phyloP scores from a whole-genome alignment of 1,139 yeast genomes.

The Taphrina flavorubra region DNA sequence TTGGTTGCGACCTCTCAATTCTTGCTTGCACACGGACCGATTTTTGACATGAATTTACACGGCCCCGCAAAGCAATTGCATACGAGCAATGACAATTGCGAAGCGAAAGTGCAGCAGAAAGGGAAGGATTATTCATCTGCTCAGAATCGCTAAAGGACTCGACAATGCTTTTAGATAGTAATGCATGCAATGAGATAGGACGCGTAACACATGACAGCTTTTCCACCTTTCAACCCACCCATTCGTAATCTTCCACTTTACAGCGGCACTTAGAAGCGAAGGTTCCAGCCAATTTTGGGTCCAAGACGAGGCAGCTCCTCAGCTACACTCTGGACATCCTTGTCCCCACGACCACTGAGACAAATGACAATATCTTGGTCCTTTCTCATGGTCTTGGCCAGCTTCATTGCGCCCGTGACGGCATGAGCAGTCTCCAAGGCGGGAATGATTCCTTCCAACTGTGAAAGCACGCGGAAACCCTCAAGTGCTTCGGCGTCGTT shows the following conservation, averaged over 20 bases:
- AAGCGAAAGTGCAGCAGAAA: too few species aligned
- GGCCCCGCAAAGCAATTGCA: too few species aligned
- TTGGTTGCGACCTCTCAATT: too few species aligned
- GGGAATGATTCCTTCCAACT: conserved; percentile 96
- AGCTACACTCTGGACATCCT: conserved; percentile 97
- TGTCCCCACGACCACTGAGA: conserved; percentile 98
- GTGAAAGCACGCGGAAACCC: conserved; percentile 87
- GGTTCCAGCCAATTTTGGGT: conserved; percentile 91
- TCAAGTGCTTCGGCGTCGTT: conserved; percentile 90
- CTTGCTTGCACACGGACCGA: too few species aligned
- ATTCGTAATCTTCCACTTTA: too few species aligned
- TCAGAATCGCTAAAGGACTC: too few species aligned
- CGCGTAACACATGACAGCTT: not conserved
- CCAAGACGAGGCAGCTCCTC: conserved; percentile 89
- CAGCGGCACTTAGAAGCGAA: conserved; percentile 61
- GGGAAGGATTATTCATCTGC: too few species aligned
- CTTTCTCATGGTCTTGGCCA: conserved; percentile 80
- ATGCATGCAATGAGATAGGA: not conserved
- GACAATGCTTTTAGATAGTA: not conserved
- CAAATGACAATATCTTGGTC: conserved; percentile 85
- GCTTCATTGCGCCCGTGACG: conserved; percentile 82
- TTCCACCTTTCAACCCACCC: not conserved
- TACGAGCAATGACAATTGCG: too few species aligned
- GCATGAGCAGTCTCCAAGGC: conserved; percentile 98
- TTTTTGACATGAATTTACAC: too few species aligned